Evolutionary conservation across 345 rosid species (phyloP), one percentile per base, ranked within the genome.

Genomic region (Lagerstroemia speciosa): DNA sequence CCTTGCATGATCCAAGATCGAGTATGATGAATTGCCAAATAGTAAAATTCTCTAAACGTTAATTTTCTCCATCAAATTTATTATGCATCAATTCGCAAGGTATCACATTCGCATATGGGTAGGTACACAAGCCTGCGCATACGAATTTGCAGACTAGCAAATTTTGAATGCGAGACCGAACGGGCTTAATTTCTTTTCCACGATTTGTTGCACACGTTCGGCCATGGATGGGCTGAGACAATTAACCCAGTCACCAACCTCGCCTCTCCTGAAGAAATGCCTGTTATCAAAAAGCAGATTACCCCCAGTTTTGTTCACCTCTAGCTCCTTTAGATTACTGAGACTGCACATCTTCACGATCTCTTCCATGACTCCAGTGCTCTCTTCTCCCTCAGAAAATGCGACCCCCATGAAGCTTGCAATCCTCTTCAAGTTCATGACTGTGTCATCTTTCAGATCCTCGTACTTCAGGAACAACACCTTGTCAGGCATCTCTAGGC

Each of bases 381-480:
- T 69, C 66, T 69, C 80, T 70, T 77, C 76, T 60, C 50, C 74
- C 32, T 7, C 2, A 9, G 73, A 46, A 19, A 77, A 71, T 15
- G 73, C 70, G n/a, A 9, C 37, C 46, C 77, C 75, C 27, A 78
- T 26, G 55, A 71, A 72, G 15, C 0, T 29, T 11, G 79, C 73
- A 29, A 76, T 22, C 69, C 70, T 78, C 71, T 69, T 76, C 68
- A 82, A 15, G 30, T 72, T 32, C 14, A n/a, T 45, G 3, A 3
- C 17, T 8, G 17, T 8, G 32, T 82, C 79, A 24, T 68, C 75
- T 41, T 78, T 82, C 78, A 79, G 30, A 9, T 36, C 38, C 38
- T 81, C 82, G 61, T 78, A 78, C 62, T 78, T 78, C 31, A 78
- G 58, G 62, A 78, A 78, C 52, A 79, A 5, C 43, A 79, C 79